A percentile compares a stretch with the other conserved stretches of the same genome.
phyloP scores from a whole-genome alignment of 2,329 filamentous ascomycete genomes.

The Cordyceps militaris region DNA sequence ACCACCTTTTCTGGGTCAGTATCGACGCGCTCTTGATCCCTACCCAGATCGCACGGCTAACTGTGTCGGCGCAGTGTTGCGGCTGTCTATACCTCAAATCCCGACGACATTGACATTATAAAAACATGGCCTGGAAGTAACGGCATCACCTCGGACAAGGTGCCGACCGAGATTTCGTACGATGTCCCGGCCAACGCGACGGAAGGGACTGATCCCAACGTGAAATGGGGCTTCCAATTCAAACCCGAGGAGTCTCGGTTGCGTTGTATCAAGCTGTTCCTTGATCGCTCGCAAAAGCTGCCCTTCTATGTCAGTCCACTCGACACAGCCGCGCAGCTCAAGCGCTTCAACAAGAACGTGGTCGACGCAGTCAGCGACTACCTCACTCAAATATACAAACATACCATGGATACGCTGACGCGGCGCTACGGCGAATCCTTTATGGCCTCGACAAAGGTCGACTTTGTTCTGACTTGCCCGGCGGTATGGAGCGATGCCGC shows the following conservation, averaged over 20 bases:
- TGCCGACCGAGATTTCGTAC: slow-evolving; percentile 71
- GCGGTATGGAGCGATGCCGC: slow-evolving; percentile 80
- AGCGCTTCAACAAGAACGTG: slow-evolving; percentile 67
- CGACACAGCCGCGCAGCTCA: slow-evolving; percentile 70
- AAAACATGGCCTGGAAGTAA: slow-evolving; percentile 80
- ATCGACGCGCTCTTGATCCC: neutral
- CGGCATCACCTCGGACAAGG: slow-evolving; percentile 82
- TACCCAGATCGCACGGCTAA: neutral
- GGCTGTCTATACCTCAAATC: slow-evolving; percentile 65
- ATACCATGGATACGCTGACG: slow-evolving; percentile 72
- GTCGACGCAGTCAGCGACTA: slow-evolving; percentile 76
- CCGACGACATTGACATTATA: slow-evolving; percentile 76
- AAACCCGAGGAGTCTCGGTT: slow-evolving; percentile 68
- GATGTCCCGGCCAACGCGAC: slow-evolving; percentile 29
- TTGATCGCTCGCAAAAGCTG: slow-evolving; percentile 72
- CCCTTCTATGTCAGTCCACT: slow-evolving; percentile 73
- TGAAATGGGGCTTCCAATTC: slow-evolving; percentile 80
- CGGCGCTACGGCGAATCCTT: slow-evolving; percentile 71
- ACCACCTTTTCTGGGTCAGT: slow-evolving; percentile 75
- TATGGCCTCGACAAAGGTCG: slow-evolving; percentile 66
- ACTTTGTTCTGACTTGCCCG: slow-evolving; percentile 75
- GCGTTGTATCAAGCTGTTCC: slow-evolving; percentile 77
- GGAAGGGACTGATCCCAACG: slow-evolving; percentile 36
- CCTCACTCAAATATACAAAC: slow-evolving; percentile 65
- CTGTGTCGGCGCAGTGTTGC: slow-evolving; percentile 44